These are phyloP conservation scores for Teunomyces panamensis DNA, from an alignment of 805 yeast genomes.

Conservation along the genomic window DNA sequence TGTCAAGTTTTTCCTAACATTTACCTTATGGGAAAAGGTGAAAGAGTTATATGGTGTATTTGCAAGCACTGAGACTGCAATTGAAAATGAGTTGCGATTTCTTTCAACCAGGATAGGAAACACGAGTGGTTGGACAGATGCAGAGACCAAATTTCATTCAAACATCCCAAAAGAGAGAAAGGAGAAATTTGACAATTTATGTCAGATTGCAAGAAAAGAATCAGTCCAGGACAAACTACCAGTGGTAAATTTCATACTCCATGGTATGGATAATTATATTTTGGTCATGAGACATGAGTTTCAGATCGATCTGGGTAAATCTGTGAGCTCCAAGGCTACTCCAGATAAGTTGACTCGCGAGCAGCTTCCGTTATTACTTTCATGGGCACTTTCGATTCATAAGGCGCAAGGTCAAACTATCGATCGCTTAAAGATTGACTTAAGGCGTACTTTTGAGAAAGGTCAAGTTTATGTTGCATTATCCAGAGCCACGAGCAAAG, in stretches of 20 bases:
- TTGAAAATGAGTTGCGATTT: conserved; percentile 22
- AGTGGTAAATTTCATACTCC: conserved; percentile 43
- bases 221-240: conserved; percentile 32
- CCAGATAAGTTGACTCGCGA: conserved; percentile 35
- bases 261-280: conserved; percentile 26
- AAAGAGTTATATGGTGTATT: conserved; percentile 19
- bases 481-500: conserved; percentile 71
- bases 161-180: conserved; percentile 25
- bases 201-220: conserved; percentile 22
- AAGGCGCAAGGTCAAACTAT: conserved; percentile 86
- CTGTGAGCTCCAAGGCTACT: conserved; percentile 7
- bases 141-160: conserved; percentile 14
- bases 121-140: conserved; percentile 14
- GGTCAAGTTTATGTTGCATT: conserved; percentile 86
- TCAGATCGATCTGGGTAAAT: conserved; percentile 24
- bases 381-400: conserved; percentile 85
- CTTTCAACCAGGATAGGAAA: conserved; percentile 22
- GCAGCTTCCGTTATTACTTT: conserved; percentile 67
- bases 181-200: conserved; percentile 17
- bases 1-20: conserved; percentile 53
- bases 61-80: conserved; percentile 14
- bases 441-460: conserved; percentile 65
- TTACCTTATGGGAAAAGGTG: conserved; percentile 21
- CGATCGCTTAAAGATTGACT: conserved; percentile 65
- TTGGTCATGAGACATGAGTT: conserved; percentile 40